Conservation (phyloP, 164 flowering plant genomes). For the grape (Vitis vinifera) region DNA sequence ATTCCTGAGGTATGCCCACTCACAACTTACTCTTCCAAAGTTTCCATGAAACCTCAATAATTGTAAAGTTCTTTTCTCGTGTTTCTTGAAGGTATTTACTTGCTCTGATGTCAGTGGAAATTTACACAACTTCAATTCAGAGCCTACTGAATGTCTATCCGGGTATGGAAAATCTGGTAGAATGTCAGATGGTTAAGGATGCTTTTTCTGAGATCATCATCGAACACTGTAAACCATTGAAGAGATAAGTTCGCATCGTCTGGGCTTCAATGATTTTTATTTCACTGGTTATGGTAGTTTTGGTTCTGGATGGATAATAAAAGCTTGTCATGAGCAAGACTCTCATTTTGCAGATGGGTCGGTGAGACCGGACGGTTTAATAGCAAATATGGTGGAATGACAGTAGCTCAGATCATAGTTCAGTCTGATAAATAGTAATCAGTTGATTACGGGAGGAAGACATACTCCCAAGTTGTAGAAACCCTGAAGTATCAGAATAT, state of each 20-base stretch:
- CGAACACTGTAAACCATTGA: conserved; percentile 72
- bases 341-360: conserved; percentile 41
- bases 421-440: too few relatives aligned
- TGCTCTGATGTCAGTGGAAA: conserved; percentile 50
- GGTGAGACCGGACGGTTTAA: too few relatives aligned
- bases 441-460: too few relatives aligned
- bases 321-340: conserved; percentile 30
- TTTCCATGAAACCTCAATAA: too few relatives aligned
- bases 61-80: too few relatives aligned
- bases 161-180: conserved; percentile 61
- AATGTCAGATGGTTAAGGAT: conserved; percentile 65
- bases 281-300: conserved; percentile 47
- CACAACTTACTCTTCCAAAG: too few relatives aligned
- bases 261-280: conserved; percentile 58
- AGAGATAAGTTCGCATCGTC: conserved; percentile 44
- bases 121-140: conserved; percentile 67
- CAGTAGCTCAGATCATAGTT: too few relatives aligned
- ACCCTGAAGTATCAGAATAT: too few relatives aligned
- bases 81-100: conserved; percentile 41
- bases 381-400: too few relatives aligned
- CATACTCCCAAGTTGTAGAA: too few relatives aligned
- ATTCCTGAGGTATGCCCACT: conserved; percentile 60
- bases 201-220: conserved; percentile 59
- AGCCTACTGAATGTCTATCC: conserved; percentile 62
- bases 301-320: conserved; percentile 53